A percentile compares a stretch with the other conserved stretches of the same genome.
These are phyloP conservation scores for Microbotryomycetes sp. DNA, from an alignment of 1,284 basidiomycete species.

Conservation along the genomic window DNA sequence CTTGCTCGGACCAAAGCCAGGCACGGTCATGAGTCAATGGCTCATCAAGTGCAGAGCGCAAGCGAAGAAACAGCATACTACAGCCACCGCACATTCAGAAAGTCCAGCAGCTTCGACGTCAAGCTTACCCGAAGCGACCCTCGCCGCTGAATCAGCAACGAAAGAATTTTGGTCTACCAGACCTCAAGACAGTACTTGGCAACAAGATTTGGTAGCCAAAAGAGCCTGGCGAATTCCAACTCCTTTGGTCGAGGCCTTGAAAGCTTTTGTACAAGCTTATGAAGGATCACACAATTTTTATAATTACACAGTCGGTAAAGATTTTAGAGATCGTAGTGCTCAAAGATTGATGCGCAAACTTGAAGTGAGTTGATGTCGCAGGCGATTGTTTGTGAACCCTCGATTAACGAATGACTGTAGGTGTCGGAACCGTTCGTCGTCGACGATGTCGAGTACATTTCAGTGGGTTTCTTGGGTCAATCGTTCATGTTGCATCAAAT, in stretches of 20 bases:
- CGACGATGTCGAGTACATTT: slow-evolving; percentile 91
- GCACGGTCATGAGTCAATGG: slow-evolving; percentile 55
- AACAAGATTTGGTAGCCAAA: slow-evolving; percentile 47
- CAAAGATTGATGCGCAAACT: slow-evolving; percentile 73
- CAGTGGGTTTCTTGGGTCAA: slow-evolving; percentile 88
- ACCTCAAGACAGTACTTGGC: slow-evolving; percentile 12
- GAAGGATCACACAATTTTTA: slow-evolving; percentile 81
- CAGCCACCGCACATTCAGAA: neutral
- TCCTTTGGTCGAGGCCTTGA: slow-evolving; percentile 55
- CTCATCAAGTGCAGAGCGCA: slow-evolving; percentile 40
- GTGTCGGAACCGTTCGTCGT: slow-evolving; percentile 72
- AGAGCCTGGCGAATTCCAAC: slow-evolving; percentile 59
- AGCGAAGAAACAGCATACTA: neutral
- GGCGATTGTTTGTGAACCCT: neutral
- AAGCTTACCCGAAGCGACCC: slow-evolving; percentile 7
- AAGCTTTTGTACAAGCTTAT: slow-evolving; percentile 57
- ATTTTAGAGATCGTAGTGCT: slow-evolving; percentile 44
- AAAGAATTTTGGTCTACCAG: slow-evolving; percentile 15
- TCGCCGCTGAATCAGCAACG: slow-evolving; percentile 9
- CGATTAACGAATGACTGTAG: slow-evolving; percentile 47
- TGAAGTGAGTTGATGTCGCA: slow-evolving; percentile 51
- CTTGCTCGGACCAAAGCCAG: slow-evolving; percentile 81
- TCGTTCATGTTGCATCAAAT: slow-evolving; percentile 98
- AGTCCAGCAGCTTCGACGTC: neutral
- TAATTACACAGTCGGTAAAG: slow-evolving; percentile 89